phyloP scores from a whole-genome alignment of 83 land plant species.

The Thuja plicata region DNA sequence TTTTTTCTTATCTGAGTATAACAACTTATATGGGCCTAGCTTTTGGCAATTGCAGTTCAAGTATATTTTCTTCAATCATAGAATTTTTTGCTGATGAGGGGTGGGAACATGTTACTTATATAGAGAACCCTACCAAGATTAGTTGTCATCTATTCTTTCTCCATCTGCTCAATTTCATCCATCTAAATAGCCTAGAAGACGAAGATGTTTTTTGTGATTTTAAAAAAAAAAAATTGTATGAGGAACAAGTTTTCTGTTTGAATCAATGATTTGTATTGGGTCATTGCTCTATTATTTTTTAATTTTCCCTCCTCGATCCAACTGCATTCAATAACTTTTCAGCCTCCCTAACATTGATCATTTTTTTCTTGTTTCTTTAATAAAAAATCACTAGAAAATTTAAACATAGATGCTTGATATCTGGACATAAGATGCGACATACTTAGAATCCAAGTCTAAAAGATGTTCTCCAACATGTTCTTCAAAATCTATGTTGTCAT shows the following conservation, averaged over 20 bases:
- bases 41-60: neutral
- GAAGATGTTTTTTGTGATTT: too few relatives aligned
- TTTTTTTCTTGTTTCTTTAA: neutral
- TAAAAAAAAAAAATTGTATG: too few relatives aligned
- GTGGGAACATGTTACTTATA: neutral
- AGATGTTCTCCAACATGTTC: slow-evolving; percentile 28
- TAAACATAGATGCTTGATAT: slow-evolving; percentile 45
- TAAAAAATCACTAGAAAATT: slow-evolving; percentile 33
- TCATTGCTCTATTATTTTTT: too few relatives aligned
- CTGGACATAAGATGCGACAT: slow-evolving; percentile 47
- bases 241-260: too few relatives aligned
- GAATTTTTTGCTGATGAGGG: neutral
- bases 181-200: neutral
- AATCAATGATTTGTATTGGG: too few relatives aligned
- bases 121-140: neutral
- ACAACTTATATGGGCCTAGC: neutral
- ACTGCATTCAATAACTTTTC: too few relatives aligned
- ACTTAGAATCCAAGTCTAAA: slow-evolving; percentile 41
- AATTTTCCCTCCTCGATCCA: too few relatives aligned
- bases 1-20: neutral
- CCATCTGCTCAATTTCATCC: neutral
- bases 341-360: too few relatives aligned
- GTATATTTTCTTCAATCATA: neutral
- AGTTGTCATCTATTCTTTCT: neutral
- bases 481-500: slow-evolving; percentile 35